Percentiles rank a stretch among this genome's conserved stretches.
Evolutionary conservation across 495 filamentous ascomycete genomes (phyloP).

Genomic region (Chaetomidium leptoderma): DNA sequence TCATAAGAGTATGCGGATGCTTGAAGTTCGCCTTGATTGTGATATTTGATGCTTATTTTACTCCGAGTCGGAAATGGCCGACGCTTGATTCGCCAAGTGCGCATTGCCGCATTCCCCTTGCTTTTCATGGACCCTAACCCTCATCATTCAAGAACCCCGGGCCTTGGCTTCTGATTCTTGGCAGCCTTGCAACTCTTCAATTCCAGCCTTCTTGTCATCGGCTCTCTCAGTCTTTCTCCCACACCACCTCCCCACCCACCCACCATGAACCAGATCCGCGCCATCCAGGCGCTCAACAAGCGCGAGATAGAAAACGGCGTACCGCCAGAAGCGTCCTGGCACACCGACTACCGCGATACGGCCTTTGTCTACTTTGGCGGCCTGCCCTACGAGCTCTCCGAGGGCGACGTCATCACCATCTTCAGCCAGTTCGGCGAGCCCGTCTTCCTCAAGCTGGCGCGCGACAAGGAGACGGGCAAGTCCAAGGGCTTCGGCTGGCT

Average conservation of each 20-base stretch:
- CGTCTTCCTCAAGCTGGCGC: conserved; percentile 79
- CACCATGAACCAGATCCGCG: conserved; percentile 85
- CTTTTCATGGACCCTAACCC: conserved; percentile 21
- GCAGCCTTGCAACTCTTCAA: conserved; percentile 14
- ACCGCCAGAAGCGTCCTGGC: conserved; percentile 86
- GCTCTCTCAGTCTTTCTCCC: background rate
- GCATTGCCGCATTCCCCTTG: too few relatives aligned
- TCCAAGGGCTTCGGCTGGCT: conserved; percentile 90
- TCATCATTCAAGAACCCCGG: background rate
- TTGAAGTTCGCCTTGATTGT: too few relatives aligned
- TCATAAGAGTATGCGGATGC: too few relatives aligned
- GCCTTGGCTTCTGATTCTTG: conserved; percentile 5
- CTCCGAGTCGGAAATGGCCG: too few relatives aligned
- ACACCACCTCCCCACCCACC: background rate
- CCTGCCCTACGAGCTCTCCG: conserved; percentile 86
- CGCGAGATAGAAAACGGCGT: conserved; percentile 85
- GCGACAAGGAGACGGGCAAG: conserved; percentile 94
- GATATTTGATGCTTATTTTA: too few relatives aligned
- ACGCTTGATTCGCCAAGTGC: too few relatives aligned
- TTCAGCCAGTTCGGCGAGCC: conserved; percentile 98
- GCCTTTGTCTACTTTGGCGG: conserved; percentile 96
- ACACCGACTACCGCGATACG: conserved; percentile 94
- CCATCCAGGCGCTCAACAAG: conserved; percentile 90
- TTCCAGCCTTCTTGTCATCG: conserved; percentile 11
- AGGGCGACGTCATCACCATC: conserved; percentile 93